A percentile compares a stretch with the other conserved stretches of the same genome.
Conservation (phyloP, 768 basidiomycete genomes). For the Termitomyces bulborhizus region DNA sequence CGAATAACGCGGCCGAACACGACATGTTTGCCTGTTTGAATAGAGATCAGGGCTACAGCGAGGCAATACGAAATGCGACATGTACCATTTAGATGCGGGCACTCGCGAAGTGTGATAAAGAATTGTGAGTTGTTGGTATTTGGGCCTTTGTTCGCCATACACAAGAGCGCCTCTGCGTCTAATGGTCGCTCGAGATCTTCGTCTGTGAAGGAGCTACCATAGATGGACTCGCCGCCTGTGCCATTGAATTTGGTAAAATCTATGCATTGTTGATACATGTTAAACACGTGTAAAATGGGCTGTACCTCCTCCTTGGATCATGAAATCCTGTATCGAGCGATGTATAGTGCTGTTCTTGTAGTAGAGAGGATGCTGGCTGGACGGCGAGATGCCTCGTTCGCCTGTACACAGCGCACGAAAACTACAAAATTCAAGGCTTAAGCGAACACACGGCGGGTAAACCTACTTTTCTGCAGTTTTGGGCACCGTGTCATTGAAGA, state of each 20-base stretch:
- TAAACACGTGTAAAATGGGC: slow-evolving; percentile 1
- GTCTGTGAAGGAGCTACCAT: slow-evolving; percentile 69
- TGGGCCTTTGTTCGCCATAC: slow-evolving; percentile 87
- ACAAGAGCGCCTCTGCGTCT: slow-evolving; percentile 69
- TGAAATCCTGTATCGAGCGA: slow-evolving; percentile 71
- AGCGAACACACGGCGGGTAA: slow-evolving; percentile 2
- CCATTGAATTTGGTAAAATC: slow-evolving; percentile 81
- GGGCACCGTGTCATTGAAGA: slow-evolving; percentile 67
- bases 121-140: slow-evolving; percentile 86
- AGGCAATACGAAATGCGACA: neutral
- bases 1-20: slow-evolving; percentile 50
- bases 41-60: neutral
- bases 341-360: slow-evolving; percentile 80
- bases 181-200: slow-evolving; percentile 64
- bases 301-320: slow-evolving; percentile 77
- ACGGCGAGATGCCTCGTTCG: slow-evolving; percentile 67
- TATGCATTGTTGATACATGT: slow-evolving; percentile 10
- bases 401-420: slow-evolving; percentile 86
- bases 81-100: slow-evolving; percentile 69
- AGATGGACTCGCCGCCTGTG: slow-evolving; percentile 78
- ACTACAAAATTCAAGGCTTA: slow-evolving; percentile 30
- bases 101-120: slow-evolving; percentile 75
- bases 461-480: slow-evolving; percentile 75
- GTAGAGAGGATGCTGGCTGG: slow-evolving; percentile 60
- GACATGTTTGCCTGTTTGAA: slow-evolving; percentile 39